Conservation (phyloP, 2,329 filamentous ascomycete species). For the Trichoderma sp. region DNA sequence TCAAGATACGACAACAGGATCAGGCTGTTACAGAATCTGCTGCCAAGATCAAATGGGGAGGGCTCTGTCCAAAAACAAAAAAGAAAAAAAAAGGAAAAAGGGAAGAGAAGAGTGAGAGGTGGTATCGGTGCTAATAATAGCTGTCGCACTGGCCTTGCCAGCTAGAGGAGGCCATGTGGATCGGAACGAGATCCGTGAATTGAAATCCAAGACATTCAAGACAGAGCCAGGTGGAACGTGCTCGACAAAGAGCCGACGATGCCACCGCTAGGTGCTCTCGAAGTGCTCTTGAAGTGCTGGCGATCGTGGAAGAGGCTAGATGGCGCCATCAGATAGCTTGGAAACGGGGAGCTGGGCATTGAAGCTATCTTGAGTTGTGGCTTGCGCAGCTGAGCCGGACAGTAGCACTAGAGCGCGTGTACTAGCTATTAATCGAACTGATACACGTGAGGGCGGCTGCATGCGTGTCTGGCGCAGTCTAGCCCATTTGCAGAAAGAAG, state of each 20-base stretch:
- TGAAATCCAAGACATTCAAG: neutral
- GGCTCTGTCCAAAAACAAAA: neutral
- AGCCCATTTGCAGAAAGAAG: neutral
- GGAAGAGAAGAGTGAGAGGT: neutral
- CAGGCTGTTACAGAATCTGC: neutral
- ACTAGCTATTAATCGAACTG: neutral
- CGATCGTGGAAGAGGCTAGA: neutral
- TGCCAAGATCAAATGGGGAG: constrained; percentile 1
- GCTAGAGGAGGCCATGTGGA: constrained; percentile 10
- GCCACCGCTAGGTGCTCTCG: neutral
- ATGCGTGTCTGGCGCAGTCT: neutral
- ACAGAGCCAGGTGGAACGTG: neutral
- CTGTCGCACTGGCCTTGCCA: neutral
- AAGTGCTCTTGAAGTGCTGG: neutral
- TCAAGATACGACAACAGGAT: neutral
- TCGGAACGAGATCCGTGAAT: constrained; percentile 12
- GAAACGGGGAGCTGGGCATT: neutral
- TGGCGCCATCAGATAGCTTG: constrained; percentile 3
- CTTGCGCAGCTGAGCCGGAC: constrained; percentile 9
- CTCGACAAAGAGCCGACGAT: neutral
- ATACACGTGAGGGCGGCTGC: neutral
- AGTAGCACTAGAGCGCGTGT: neutral
- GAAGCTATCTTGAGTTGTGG: neutral
- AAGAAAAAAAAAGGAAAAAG: neutral
- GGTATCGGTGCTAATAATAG: constrained; percentile 9